These are phyloP conservation scores for Thraustotheca clavata DNA, from an alignment of 352 stramenopile genomes.

Conservation along the genomic window DNA sequence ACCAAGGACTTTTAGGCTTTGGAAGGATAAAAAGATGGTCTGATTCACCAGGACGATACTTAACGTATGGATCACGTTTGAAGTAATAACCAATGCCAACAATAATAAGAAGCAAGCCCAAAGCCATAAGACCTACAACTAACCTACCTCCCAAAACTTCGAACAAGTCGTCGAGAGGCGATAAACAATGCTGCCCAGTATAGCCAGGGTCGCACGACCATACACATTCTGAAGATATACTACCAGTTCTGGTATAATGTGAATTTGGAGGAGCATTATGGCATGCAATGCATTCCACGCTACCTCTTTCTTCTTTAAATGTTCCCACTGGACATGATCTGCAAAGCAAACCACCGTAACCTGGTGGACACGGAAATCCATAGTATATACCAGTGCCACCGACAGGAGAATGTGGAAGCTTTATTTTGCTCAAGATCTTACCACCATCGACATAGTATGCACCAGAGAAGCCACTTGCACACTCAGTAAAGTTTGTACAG, in stretches of 20 bases:
- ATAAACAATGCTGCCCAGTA: slow-evolving; percentile 60
- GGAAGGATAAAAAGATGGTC: slow-evolving; percentile 15
- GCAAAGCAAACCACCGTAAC: slow-evolving; percentile 65
- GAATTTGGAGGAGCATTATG: slow-evolving; percentile 54
- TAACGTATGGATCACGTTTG: slow-evolving; percentile 12
- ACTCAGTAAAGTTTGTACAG: slow-evolving; percentile 57
- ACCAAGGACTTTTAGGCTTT: slow-evolving; percentile 22
- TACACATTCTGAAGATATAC: slow-evolving; percentile 41
- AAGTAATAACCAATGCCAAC: slow-evolving; percentile 54
- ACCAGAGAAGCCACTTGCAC: slow-evolving; percentile 57
- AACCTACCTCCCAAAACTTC: slow-evolving; percentile 68
- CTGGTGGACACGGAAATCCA: slow-evolving; percentile 67
- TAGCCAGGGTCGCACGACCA: slow-evolving; percentile 74
- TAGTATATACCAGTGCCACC: slow-evolving; percentile 46
- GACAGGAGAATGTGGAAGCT: slow-evolving; percentile 13
- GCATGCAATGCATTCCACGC: slow-evolving; percentile 54
- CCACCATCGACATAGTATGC: slow-evolving; percentile 73
- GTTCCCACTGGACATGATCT: slow-evolving; percentile 45
- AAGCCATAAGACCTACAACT: slow-evolving; percentile 53
- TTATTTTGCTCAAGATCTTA: slow-evolving; percentile 29
- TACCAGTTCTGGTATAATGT: slow-evolving; percentile 41
- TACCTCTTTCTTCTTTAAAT: slow-evolving; percentile 74
- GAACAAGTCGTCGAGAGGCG: slow-evolving; percentile 62
- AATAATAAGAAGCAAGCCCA: slow-evolving; percentile 59
- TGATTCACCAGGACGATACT: background rate